A percentile compares a stretch with the other conserved stretches of the same genome.
These are phyloP conservation scores for Thelephora ganbajun DNA, from an alignment of 768 basidiomycete species.

Conservation along the genomic window DNA sequence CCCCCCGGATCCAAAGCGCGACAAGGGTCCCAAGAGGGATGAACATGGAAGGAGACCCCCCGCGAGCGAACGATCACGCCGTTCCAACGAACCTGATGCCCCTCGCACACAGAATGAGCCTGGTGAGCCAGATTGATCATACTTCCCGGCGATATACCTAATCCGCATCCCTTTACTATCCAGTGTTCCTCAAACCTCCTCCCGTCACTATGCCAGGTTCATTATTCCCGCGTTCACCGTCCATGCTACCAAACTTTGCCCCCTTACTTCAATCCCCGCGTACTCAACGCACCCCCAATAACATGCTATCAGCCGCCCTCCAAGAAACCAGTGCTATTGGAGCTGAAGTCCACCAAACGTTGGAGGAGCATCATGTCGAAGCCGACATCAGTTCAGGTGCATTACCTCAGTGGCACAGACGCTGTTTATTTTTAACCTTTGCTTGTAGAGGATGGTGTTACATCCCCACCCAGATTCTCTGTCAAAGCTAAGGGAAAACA, in stretches of 20 bases:
- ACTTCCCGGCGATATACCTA: conserved; percentile 1
- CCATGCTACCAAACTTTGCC: conserved; percentile 33
- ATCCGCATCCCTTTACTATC: conserved; percentile 7
- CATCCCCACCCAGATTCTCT: background rate
- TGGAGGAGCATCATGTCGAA: no score
- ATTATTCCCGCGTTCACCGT: conserved; percentile 59
- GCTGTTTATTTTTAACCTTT: background rate
- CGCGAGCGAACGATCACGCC: background rate
- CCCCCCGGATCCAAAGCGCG: background rate
- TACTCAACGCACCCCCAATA: no score
- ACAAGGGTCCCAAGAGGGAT: background rate
- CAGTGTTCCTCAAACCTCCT: conserved; percentile 10
- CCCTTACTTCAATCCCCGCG: conserved; percentile 23
- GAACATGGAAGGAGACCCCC: background rate
- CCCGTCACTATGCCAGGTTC: conserved; percentile 68
- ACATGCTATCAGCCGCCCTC: no score
- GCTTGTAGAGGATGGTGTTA: background rate
- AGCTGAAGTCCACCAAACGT: background rate
- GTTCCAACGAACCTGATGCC: background rate
- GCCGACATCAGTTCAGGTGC: no score
- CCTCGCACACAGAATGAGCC: background rate
- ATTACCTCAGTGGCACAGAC: no score
- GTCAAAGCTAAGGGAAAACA: conserved; percentile 18
- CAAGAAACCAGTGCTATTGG: no score
- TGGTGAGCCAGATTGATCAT: conserved; percentile 9